Percentiles rank a stretch among this genome's conserved stretches.
Evolutionary conservation across 2,329 filamentous ascomycete species (phyloP).

Genomic region (Lecanicillium sp.): DNA sequence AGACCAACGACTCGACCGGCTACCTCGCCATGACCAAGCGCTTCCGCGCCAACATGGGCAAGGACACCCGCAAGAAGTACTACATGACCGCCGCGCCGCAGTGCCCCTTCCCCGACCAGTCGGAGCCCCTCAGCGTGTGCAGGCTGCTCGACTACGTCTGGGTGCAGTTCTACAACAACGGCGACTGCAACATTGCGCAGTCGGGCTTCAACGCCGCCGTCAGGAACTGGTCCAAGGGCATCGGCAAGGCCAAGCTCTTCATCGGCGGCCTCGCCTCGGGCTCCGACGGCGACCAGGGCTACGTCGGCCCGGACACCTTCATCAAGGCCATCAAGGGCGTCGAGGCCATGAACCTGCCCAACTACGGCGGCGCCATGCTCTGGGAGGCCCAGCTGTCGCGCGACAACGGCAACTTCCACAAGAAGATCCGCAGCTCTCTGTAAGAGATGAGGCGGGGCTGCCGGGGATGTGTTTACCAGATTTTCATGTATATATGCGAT

Average conservation of each 20-base stretch:
- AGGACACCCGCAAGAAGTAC: conserved; percentile 42
- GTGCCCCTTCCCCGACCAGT: conserved; percentile 57
- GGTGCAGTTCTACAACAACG: conserved; percentile 64
- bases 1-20: conserved; percentile 54
- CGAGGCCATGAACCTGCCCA: conserved; percentile 47
- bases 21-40: conserved; percentile 57
- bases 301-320: conserved; percentile 39
- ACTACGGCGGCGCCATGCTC: conserved; percentile 61
- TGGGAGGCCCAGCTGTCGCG: conserved; percentile 56
- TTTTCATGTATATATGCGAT: conserved; percentile 9
- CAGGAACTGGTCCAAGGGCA: conserved; percentile 58
- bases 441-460: not conserved
- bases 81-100: conserved; percentile 59
- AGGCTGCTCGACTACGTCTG: conserved; percentile 49
- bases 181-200: conserved; percentile 47
- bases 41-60: conserved; percentile 48
- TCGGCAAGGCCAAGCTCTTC: conserved; percentile 52
- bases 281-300: conserved; percentile 46
- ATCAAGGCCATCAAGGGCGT: conserved; percentile 36
- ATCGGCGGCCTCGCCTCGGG: conserved; percentile 51
- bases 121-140: conserved; percentile 27
- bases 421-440: conserved; percentile 15
- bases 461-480: not conserved
- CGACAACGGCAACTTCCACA: conserved; percentile 42
- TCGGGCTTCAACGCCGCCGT: conserved; percentile 53